Percentiles rank a stretch among this genome's conserved stretches.
Conservation (phyloP, 352 stramenopile genomes). For the Globisporangium solare region DNA sequence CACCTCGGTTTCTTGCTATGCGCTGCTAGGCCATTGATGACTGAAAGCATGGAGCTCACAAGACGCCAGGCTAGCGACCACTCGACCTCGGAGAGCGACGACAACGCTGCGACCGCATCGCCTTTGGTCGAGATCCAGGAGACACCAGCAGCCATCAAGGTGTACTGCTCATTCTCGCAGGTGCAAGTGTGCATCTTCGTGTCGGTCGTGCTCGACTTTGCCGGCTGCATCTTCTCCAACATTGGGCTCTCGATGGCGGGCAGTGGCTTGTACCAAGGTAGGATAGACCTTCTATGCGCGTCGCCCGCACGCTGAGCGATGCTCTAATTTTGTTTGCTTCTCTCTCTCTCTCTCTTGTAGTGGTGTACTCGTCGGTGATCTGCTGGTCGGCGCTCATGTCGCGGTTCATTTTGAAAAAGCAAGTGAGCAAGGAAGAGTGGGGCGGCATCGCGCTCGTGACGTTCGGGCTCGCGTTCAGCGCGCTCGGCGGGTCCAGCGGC, state of each 20-base stretch:
- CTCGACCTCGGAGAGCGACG: too few species aligned
- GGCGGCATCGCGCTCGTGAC: slow-evolving; percentile 78
- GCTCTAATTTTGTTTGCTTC: not conserved
- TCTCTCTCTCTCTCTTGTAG: too few species aligned
- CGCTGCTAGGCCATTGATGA: slow-evolving; percentile 7
- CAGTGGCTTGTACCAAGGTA: slow-evolving; percentile 70
- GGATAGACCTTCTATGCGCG: slow-evolving; percentile 1
- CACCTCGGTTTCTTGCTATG: not conserved
- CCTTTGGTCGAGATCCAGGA: slow-evolving; percentile 2
- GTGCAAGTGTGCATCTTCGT: slow-evolving; percentile 61
- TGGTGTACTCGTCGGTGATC: slow-evolving; percentile 84
- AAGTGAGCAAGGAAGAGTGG: slow-evolving; percentile 72
- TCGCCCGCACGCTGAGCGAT: not conserved
- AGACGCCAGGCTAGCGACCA: slow-evolving; percentile 23
- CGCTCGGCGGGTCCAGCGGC: slow-evolving; percentile 59
- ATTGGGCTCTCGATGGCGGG: slow-evolving; percentile 77
- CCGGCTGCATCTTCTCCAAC: slow-evolving; percentile 82
- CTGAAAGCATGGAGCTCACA: slow-evolving; percentile 44
- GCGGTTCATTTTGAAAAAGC: slow-evolving; percentile 69
- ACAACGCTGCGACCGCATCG: not conserved
- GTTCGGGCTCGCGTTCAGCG: slow-evolving; percentile 78
- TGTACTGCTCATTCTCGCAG: slow-evolving; percentile 43
- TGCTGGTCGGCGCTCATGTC: slow-evolving; percentile 84
- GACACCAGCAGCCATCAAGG: slow-evolving; percentile 12
- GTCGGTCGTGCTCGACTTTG: slow-evolving; percentile 78